phyloP scores from a whole-genome alignment of 176 grass and related monocot genomes.

The Zoysia pacifica region DNA sequence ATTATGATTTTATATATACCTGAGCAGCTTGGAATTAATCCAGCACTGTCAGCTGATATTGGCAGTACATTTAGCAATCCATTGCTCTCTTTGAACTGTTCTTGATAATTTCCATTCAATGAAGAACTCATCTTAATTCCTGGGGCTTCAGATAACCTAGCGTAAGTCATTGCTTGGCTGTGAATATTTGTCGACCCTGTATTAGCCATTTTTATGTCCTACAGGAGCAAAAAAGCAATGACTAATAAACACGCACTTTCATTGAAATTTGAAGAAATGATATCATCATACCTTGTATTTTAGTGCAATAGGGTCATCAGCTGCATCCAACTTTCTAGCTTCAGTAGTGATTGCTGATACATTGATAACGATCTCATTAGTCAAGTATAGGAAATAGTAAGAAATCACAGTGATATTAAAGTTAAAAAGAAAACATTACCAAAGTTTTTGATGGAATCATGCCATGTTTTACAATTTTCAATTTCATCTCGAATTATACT shows the following conservation, averaged over 20 bases:
- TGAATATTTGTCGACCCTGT: conserved; percentile 60
- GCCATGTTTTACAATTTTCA: conserved; percentile 26
- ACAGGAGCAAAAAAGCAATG: conserved; percentile 1
- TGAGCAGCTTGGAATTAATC: conserved; percentile 68
- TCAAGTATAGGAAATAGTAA: not conserved
- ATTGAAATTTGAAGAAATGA: conserved; percentile 8
- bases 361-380: conserved; percentile 21
- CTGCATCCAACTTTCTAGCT: conserved; percentile 44
- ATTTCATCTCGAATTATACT: conserved; percentile 49
- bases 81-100: conserved; percentile 40
- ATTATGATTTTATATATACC: conserved; percentile 36
- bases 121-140: conserved; percentile 39
- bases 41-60: conserved; percentile 84
- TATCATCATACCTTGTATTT: conserved; percentile 44
- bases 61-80: conserved; percentile 68
- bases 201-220: conserved; percentile 59
- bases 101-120: conserved; percentile 12
- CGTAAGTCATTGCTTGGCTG: conserved; percentile 67
- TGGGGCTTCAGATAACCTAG: conserved; percentile 61
- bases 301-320: conserved; percentile 4
- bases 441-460: conserved; percentile 14
- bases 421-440: conserved; percentile 33
- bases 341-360: conserved; percentile 21
- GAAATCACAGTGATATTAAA: not conserved
- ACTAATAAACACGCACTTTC: conserved; percentile 4